Evolutionary conservation across 73 alveolate species (phyloP).

Genomic region (Tetrahymena thermophila): DNA sequence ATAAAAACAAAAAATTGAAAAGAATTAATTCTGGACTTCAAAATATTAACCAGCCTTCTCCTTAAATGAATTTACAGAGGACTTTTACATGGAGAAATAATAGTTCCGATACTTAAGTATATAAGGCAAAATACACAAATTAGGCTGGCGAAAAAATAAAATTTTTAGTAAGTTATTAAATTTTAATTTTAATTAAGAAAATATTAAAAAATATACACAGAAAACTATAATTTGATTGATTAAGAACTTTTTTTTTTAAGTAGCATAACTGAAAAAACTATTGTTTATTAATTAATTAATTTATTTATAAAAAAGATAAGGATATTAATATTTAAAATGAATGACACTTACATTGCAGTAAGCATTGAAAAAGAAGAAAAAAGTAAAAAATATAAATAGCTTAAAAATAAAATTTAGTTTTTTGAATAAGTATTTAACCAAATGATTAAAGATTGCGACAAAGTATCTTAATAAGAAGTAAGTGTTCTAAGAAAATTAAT

Average conservation of each 20-base stretch:
- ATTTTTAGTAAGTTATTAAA: neutral
- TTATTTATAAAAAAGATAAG: neutral
- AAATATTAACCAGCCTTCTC: neutral
- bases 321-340: neutral
- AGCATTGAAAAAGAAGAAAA: neutral
- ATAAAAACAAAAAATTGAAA: neutral
- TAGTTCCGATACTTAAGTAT: neutral
- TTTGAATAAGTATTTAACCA: neutral
- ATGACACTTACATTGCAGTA: neutral
- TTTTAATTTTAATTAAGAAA: neutral
- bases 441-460: neutral
- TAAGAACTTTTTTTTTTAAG: neutral
- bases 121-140: neutral
- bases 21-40: neutral
- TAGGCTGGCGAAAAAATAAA: neutral
- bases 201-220: neutral
- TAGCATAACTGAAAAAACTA: too few species aligned
- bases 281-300: too few species aligned
- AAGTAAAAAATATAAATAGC: neutral
- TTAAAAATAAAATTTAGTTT: neutral
- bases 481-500: neutral
- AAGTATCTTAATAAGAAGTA: neutral
- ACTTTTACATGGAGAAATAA: neutral
- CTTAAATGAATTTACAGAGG: neutral
- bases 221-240: neutral